These are phyloP conservation scores for Linum tenue DNA, from an alignment of 345 rosid species.

Conservation along the genomic window DNA sequence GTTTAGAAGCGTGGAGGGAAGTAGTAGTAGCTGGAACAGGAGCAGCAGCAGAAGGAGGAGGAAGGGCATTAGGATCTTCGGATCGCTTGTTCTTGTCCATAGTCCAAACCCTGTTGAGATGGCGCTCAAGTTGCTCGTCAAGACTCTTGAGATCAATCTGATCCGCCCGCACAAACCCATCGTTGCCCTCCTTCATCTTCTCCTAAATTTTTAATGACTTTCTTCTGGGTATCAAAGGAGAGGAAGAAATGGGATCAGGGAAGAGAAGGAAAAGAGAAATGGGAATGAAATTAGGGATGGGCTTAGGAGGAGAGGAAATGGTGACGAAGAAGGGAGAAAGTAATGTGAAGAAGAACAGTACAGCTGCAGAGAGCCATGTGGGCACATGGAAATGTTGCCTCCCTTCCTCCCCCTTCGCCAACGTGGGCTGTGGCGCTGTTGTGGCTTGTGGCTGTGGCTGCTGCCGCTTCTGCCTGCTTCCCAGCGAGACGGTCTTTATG, in stretches of 20 bases:
- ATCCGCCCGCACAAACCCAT: slow-evolving; percentile 90
- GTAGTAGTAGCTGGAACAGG: background rate
- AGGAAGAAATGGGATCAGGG: no score
- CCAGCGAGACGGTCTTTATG: background rate
- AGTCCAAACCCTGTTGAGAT: slow-evolving; percentile 59
- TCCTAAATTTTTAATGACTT: background rate
- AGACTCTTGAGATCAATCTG: slow-evolving; percentile 94
- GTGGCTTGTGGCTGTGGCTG: background rate
- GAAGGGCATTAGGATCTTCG: slow-evolving; percentile 12
- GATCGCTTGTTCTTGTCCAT: slow-evolving; percentile 47
- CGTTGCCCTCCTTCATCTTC: slow-evolving; percentile 56
- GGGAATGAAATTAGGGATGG: background rate
- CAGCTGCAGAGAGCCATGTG: background rate
- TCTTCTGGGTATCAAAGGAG: background rate
- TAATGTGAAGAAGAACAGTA: background rate
- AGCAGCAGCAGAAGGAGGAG: background rate
- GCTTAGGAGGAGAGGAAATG: background rate
- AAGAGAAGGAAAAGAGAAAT: background rate
- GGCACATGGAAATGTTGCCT: slow-evolving; percentile 5
- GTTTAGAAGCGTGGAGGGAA: background rate
- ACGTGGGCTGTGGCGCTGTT: background rate
- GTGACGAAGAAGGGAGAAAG: no score
- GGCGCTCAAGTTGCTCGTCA: slow-evolving; percentile 91
- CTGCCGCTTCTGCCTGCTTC: background rate
- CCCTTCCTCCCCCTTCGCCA: background rate